Base-by-base conservation (phyloP, 352 stramenopile genomes). In the Phytophthora macrochlamydospora region DNA sequence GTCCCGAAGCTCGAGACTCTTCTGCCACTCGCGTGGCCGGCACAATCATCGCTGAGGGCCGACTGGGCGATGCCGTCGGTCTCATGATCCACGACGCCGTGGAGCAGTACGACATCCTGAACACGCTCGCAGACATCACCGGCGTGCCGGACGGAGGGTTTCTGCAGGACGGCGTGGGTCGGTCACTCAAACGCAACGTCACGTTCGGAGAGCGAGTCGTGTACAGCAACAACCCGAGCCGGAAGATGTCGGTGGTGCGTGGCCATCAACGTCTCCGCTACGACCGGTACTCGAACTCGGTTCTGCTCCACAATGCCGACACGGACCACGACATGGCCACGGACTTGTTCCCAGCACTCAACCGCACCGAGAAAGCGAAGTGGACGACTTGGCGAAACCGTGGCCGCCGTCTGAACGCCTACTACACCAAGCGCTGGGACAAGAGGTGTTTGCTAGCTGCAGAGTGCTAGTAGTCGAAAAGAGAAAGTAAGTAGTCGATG, bases 361-460 rank as follows among this genome's bases (percentile, higher is more conserved):
- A 24, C 1, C n/a, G 31, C 2, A 35, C 42, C 11, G 60, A 76
- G 13, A 63, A 77, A 42, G 42, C 24, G 11, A 35, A 65, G 8
- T 73, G 64, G 58, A 53, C 57, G 8, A 44, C 24, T 7, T 48
- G 68, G 29, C 60, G 76, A 14, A 57, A 70, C 11, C 67, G 52
- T 4, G 76, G 81, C 3, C 67, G 78, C 6, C 66, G 60, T 1
- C 45, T 87, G 30, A 87, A 85, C 40, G 28, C 65, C 56, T 87
- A 89, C 65, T 89, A 86, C 56, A 84, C 76, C 44, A 61, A 70
- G n/a, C 76, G 76, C 13, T 84, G 74, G 75, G 67, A 84, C 11
- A 51, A 64, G 1, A 81, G 78, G 42, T 84, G 76, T 14, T 57
- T 81, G 44, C 51, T 75, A 7, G 50, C 56, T 43, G 62, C 54